Percentiles rank a stretch among this genome's conserved stretches.
phyloP scores from a whole-genome alignment of 225 moss, liverwort and hornwort species.

The Polytrichum formosum region DNA sequence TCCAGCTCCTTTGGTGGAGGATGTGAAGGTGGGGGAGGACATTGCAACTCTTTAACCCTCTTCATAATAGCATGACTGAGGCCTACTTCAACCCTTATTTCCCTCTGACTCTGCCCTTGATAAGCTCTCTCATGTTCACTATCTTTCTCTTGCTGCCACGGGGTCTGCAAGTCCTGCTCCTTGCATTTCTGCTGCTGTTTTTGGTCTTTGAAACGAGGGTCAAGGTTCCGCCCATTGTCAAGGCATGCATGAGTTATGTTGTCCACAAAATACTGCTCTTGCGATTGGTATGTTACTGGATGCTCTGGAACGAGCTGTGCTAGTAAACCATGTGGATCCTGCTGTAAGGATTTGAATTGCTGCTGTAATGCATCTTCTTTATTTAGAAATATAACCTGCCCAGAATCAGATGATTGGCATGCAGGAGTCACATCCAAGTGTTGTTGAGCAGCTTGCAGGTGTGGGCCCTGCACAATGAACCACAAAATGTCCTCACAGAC shows the following conservation, averaged over 20 bases:
- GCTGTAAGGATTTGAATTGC: constrained; percentile 37
- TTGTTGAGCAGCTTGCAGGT: constrained; percentile 36
- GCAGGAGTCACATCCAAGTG: constrained; percentile 27
- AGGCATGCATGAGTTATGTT: constrained; percentile 5
- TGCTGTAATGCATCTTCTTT: constrained; percentile 50
- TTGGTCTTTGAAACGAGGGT: constrained; percentile 22
- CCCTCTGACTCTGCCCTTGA: constrained; percentile 34
- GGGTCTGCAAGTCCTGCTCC: constrained; percentile 56
- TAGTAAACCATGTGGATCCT: constrained; percentile 38
- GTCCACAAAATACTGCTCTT: constrained; percentile 35
- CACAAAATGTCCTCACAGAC: not conserved
- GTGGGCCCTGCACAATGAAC: constrained; percentile 25
- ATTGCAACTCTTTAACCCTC: constrained; percentile 34
- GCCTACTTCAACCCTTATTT: constrained; percentile 37
- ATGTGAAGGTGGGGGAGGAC: constrained; percentile 22
- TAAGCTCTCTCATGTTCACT: constrained; percentile 32
- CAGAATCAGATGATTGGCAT: constrained; percentile 35
- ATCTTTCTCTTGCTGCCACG: constrained; percentile 43
- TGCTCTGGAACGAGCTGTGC: constrained; percentile 48
- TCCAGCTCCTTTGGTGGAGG: constrained; percentile 35
- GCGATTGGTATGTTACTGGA: constrained; percentile 51
- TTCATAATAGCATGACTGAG: constrained; percentile 31
- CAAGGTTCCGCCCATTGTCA: constrained; percentile 24
- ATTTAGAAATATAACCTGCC: constrained; percentile 42
- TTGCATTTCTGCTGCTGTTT: constrained; percentile 34